A percentile compares a stretch with the other conserved stretches of the same genome.
phyloP scores from a whole-genome alignment of 495 filamentous ascomycete species.

The Neurospora africana region DNA sequence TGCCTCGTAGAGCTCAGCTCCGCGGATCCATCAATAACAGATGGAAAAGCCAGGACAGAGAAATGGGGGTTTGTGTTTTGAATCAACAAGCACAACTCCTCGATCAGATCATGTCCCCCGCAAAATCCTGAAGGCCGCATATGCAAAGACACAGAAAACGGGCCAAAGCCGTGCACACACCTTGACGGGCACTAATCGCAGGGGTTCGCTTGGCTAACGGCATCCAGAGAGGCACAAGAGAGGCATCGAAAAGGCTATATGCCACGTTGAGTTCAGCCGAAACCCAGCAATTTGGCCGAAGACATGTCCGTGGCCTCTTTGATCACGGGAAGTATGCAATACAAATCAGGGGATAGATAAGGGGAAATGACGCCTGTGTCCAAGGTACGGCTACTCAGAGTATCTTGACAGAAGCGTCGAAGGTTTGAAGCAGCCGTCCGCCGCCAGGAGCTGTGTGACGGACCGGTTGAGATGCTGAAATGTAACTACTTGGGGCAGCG shows the following conservation, averaged over 20 bases:
- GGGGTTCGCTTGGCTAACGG: slow-evolving; percentile 7
- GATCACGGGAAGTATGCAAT: neutral
- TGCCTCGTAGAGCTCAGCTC: neutral
- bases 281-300: slow-evolving; percentile 22
- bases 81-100: neutral
- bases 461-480: neutral
- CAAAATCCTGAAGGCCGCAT: slow-evolving; percentile 11
- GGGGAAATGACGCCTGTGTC: neutral
- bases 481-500: neutral
- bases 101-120: neutral
- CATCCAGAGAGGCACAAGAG: slow-evolving; percentile 11
- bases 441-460: neutral
- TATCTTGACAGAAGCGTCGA: neutral
- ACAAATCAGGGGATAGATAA: neutral
- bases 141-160: slow-evolving; percentile 17
- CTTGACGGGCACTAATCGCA: neutral
- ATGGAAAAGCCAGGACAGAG: neutral
- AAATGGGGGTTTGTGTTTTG: neutral
- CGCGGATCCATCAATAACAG: neutral
- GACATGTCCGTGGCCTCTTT: neutral
- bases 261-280: slow-evolving; percentile 28
- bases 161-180: slow-evolving; percentile 6
- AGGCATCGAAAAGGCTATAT: slow-evolving; percentile 21
- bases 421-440: neutral
- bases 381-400: neutral